Evolutionary conservation across 2,329 filamentous ascomycete species (phyloP).

Genomic region (Botrytis medusae): DNA sequence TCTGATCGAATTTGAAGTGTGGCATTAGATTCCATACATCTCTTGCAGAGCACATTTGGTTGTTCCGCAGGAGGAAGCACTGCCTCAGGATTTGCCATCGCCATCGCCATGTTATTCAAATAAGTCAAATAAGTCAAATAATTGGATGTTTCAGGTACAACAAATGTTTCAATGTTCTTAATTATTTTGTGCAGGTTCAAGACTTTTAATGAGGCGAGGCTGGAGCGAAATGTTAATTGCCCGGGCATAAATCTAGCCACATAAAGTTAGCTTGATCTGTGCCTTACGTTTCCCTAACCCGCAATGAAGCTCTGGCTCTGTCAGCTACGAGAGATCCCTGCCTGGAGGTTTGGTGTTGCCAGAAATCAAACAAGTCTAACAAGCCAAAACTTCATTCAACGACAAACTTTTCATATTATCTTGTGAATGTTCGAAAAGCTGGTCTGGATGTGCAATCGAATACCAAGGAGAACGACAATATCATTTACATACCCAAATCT

Average conservation of each 20-base stretch:
- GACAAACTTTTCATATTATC: not conserved
- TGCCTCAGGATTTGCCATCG: constrained; percentile 22
- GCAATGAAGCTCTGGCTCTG: constrained; percentile 11
- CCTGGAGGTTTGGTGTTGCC: not conserved
- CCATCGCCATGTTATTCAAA: constrained; percentile 19
- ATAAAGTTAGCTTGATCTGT: constrained; percentile 6
- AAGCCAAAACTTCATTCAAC: not conserved
- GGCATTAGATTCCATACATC: constrained; percentile 35
- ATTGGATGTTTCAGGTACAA: constrained; percentile 17
- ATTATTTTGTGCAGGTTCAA: constrained; percentile 6
- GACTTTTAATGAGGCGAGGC: constrained; percentile 13
- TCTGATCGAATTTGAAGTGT: constrained; percentile 39
- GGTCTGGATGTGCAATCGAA: not conserved
- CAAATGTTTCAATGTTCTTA: constrained; percentile 13
- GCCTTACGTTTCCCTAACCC: constrained; percentile 21
- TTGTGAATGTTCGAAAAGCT: not conserved
- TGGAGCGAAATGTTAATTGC: constrained; percentile 6
- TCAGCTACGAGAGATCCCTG: not conserved
- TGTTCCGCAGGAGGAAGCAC: constrained; percentile 8
- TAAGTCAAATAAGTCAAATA: not conserved
- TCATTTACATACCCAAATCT: constrained; percentile 15
- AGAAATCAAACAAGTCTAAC: constrained; percentile 12
- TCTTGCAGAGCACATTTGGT: constrained; percentile 31
- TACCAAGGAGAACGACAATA: not conserved
- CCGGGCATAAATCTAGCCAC: constrained; percentile 1